These are phyloP conservation scores for Trichoderma erinaceum DNA, from an alignment of 495 filamentous ascomycete species.

Conservation along the genomic window DNA sequence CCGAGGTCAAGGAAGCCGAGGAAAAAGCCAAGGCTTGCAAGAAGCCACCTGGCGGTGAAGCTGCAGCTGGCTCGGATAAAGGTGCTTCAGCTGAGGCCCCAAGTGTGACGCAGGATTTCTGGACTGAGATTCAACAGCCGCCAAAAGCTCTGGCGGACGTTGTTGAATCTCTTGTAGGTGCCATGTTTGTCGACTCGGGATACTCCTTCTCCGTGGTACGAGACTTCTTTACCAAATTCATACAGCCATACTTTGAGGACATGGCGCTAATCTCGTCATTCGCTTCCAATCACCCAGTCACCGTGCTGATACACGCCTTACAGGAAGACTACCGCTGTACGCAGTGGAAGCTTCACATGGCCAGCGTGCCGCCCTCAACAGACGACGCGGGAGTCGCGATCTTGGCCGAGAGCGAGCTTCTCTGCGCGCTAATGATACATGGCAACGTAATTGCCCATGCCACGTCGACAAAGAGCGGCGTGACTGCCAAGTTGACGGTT, in stretches of 20 bases:
- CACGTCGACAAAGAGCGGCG: slow-evolving; percentile 48
- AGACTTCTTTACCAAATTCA: slow-evolving; percentile 64
- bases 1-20: slow-evolving; percentile 56
- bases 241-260: slow-evolving; percentile 76
- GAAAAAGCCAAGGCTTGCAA: slow-evolving; percentile 38
- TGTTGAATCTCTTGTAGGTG: slow-evolving; percentile 83
- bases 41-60: neutral
- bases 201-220: slow-evolving; percentile 72
- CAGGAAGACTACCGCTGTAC: slow-evolving; percentile 40
- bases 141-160: slow-evolving; percentile 89
- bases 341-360: slow-evolving; percentile 39
- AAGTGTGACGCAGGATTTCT: slow-evolving; percentile 62
- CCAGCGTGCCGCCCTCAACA: slow-evolving; percentile 26
- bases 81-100: slow-evolving; percentile 27
- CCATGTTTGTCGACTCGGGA: slow-evolving; percentile 84
- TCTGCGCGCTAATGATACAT: slow-evolving; percentile 77
- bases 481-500: slow-evolving; percentile 68
- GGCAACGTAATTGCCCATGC: slow-evolving; percentile 57
- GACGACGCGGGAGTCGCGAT: slow-evolving; percentile 30
- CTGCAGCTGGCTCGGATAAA: neutral
- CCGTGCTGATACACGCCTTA: slow-evolving; percentile 38
- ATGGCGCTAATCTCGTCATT: slow-evolving; percentile 85
- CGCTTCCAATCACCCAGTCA: slow-evolving; percentile 80
- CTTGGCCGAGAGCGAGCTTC: slow-evolving; percentile 42
- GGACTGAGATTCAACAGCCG: slow-evolving; percentile 61